A percentile compares a stretch with the other conserved stretches of the same genome.
Evolutionary conservation across 371 early-diverging fungal species (phyloP).

Genomic region (Nematocida sp.): DNA sequence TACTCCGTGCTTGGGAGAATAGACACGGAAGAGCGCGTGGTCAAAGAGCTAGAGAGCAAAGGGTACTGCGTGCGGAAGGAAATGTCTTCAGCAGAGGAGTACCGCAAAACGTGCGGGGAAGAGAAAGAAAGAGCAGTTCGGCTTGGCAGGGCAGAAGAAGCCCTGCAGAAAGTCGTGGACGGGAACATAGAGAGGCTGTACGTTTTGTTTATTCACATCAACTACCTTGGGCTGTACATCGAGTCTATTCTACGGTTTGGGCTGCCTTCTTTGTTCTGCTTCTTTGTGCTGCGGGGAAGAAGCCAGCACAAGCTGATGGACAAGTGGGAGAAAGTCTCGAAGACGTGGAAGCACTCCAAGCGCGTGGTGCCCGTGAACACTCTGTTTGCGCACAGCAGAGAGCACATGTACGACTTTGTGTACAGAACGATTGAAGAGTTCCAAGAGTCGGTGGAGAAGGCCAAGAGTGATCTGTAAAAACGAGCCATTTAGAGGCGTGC

Average conservation of each 20-base stretch:
- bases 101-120: neutral
- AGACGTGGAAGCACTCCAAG: slow-evolving; percentile 46
- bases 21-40: slow-evolving; percentile 2
- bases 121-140: neutral
- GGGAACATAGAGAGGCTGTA: slow-evolving; percentile 9
- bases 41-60: neutral
- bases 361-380: neutral
- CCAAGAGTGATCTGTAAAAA: neutral
- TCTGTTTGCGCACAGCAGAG: neutral
- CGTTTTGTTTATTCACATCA: slow-evolving; percentile 29
- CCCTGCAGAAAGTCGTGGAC: neutral
- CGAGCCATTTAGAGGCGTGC: neutral
- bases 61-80: slow-evolving; percentile 3
- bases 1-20: slow-evolving; percentile 27
- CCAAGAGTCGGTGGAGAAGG: neutral
- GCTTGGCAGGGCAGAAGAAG: neutral
- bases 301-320: neutral
- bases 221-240: slow-evolving; percentile 42
- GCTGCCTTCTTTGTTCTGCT: slow-evolving; percentile 35
- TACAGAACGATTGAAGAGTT: slow-evolving; percentile 27
- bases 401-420: slow-evolving; percentile 37
- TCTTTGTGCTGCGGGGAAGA: slow-evolving; percentile 30
- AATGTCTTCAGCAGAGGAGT: neutral
- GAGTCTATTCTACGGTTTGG: slow-evolving; percentile 52
- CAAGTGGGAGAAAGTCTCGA: slow-evolving; percentile 45